A percentile compares a stretch with the other conserved stretches of the same genome.
Conservation (phyloP, 2,329 filamentous ascomycete genomes). For the Clonostachys sp. region DNA sequence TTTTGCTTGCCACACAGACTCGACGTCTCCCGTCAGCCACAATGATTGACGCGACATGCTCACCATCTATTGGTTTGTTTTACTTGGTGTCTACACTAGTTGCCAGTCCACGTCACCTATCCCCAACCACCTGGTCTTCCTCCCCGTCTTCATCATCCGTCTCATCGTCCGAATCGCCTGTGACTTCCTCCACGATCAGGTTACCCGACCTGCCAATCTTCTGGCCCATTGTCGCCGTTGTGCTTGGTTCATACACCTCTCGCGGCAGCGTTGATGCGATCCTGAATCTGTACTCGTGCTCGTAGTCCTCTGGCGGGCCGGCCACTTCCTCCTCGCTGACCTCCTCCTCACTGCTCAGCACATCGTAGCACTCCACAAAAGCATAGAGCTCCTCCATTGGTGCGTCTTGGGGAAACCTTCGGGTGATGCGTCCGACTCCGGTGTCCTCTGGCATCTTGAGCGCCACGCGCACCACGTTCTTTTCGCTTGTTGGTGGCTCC, state of each 20-base stretch:
- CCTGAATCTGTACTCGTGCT: slow-evolving; percentile 79
- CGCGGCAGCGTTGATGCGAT: slow-evolving; percentile 84
- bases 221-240: slow-evolving; percentile 61
- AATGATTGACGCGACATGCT: no score
- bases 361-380: slow-evolving; percentile 81
- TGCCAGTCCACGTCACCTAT: no score
- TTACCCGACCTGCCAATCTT: slow-evolving; percentile 81
- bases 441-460: slow-evolving; percentile 56
- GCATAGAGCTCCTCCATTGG: slow-evolving; percentile 88
- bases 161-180: slow-evolving; percentile 27
- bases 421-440: slow-evolving; percentile 69
- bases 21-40: no score
- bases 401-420: slow-evolving; percentile 66
- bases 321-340: slow-evolving; percentile 23
- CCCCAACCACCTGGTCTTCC: neutral
- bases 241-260: slow-evolving; percentile 69
- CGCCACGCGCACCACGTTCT: slow-evolving; percentile 68
- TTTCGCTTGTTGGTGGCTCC: slow-evolving; percentile 61
- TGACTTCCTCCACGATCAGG: slow-evolving; percentile 69
- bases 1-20: no score
- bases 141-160: slow-evolving; percentile 15
- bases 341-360: slow-evolving; percentile 13
- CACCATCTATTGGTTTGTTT: no score
- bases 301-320: slow-evolving; percentile 60
- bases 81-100: no score